Conservation (phyloP, 306 rosid species). For the Pyrus betulifolia region DNA sequence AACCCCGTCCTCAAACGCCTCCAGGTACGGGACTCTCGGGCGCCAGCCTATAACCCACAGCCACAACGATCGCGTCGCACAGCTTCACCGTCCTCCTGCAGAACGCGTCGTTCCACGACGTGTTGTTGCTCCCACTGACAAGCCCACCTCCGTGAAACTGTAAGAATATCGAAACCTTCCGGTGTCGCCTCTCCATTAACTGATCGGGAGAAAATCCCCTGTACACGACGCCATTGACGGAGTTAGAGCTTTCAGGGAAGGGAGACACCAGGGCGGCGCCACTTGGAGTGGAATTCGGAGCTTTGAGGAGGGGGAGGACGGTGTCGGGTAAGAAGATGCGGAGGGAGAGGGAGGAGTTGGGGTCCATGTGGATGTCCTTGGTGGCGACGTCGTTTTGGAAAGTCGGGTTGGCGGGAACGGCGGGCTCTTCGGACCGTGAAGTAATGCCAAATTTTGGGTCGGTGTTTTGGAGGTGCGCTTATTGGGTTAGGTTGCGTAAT, state of each 20-base stretch:
- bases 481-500: conserved; percentile 38
- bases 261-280: not conserved
- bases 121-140: conserved; percentile 70
- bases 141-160: conserved; percentile 96
- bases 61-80: conserved; percentile 66
- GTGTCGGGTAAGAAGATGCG: conserved; percentile 88
- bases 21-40: conserved; percentile 82
- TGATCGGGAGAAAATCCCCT: conserved; percentile 51
- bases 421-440: conserved; percentile 60
- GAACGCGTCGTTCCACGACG: conserved; percentile 60
- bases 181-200: conserved; percentile 9
- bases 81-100: conserved; percentile 67
- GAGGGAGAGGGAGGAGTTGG: conserved; percentile 60
- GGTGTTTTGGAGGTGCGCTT: not conserved
- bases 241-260: conserved; percentile 2
- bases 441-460: conserved; percentile 53
- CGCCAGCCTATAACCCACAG: conserved; percentile 84
- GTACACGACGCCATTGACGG: conserved; percentile 28
- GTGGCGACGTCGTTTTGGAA: conserved; percentile 84
- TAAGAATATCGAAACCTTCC: conserved; percentile 61
- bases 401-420: conserved; percentile 57
- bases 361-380: conserved; percentile 76
- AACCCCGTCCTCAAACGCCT: conserved; percentile 78
- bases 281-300: not conserved
- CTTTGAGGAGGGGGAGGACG: conserved; percentile 34